Percentiles rank a stretch among this genome's conserved stretches.
These are phyloP conservation scores for Polytrichum commune DNA, from an alignment of 225 moss, liverwort and hornwort species.

Conservation along the genomic window DNA sequence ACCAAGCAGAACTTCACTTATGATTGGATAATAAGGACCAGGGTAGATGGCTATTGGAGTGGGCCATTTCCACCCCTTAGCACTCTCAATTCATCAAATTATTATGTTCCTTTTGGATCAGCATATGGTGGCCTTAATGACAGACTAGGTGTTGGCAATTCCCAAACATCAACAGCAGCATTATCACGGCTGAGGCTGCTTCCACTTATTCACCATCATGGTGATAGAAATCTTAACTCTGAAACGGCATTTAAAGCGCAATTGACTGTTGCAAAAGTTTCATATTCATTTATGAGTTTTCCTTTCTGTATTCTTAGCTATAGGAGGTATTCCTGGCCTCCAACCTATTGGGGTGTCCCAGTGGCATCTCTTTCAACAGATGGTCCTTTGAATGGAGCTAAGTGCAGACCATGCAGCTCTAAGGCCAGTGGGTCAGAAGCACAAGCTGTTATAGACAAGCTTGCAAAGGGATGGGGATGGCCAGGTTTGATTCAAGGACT, in stretches of 20 bases:
- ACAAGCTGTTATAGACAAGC: slow-evolving; percentile 30
- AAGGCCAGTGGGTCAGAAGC: slow-evolving; percentile 44
- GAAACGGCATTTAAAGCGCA: slow-evolving; percentile 75
- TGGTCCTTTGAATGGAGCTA: slow-evolving; percentile 81
- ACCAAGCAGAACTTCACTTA: slow-evolving; percentile 53
- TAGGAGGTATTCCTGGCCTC: slow-evolving; percentile 61
- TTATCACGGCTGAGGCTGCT: slow-evolving; percentile 69
- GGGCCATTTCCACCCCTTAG: slow-evolving; percentile 53
- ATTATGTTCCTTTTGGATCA: slow-evolving; percentile 78
- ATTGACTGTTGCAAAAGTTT: slow-evolving; percentile 34
- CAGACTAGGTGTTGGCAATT: slow-evolving; percentile 74
- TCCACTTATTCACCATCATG: slow-evolving; percentile 48
- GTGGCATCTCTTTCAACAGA: slow-evolving; percentile 61
- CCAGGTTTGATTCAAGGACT: slow-evolving; percentile 66
- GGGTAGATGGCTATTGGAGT: slow-evolving; percentile 93
- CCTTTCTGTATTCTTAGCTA: slow-evolving; percentile 82
- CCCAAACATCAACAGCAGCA: slow-evolving; percentile 52
- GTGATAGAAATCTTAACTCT: slow-evolving; percentile 63
- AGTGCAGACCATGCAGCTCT: slow-evolving; percentile 87
- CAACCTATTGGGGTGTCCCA: slow-evolving; percentile 47
- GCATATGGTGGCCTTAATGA: slow-evolving; percentile 82
- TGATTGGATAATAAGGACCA: slow-evolving; percentile 82
- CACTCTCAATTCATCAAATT: slow-evolving; percentile 45
- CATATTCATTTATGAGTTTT: slow-evolving; percentile 31
- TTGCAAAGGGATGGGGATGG: slow-evolving; percentile 39